Conservation (phyloP, 108 stramenopile species). For the Cyclotella baltica region DNA sequence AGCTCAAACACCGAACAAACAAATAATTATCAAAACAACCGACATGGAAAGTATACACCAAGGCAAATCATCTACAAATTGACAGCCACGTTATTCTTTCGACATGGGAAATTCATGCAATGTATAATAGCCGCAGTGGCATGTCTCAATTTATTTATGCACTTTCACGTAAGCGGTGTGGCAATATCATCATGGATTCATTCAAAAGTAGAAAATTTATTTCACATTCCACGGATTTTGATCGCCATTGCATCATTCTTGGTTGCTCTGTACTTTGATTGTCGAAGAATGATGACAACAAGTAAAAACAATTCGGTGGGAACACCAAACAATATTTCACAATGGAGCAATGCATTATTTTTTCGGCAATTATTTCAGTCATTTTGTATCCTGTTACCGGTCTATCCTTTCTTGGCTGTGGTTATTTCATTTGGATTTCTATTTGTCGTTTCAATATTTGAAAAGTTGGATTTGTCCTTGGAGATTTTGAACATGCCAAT, state of each 20-base stretch:
- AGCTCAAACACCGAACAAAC: slow-evolving; percentile 5
- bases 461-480: slow-evolving; percentile 59
- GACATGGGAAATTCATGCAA: slow-evolving; percentile 12
- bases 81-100: slow-evolving; percentile 7
- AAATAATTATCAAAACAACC: slow-evolving; percentile 3
- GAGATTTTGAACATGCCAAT: slow-evolving; percentile 72
- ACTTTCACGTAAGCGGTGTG: slow-evolving; percentile 44
- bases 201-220: slow-evolving; percentile 17
- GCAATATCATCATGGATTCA: slow-evolving; percentile 40
- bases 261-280: slow-evolving; percentile 68
- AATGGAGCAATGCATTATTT: slow-evolving; percentile 52
- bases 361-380: slow-evolving; percentile 50
- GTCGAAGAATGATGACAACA: slow-evolving; percentile 38
- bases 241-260: slow-evolving; percentile 72
- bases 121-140: slow-evolving; percentile 33
- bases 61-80: not conserved
- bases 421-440: slow-evolving; percentile 80
- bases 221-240: slow-evolving; percentile 65
- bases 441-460: slow-evolving; percentile 70
- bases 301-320: not conserved
- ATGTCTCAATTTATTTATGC: slow-evolving; percentile 65
- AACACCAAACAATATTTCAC: not conserved
- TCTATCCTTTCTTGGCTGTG: slow-evolving; percentile 84
- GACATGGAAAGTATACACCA: not conserved
- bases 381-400: slow-evolving; percentile 64